phyloP scores from a whole-genome alignment of 305 asterid genomes.

The Ruellia speciosa region DNA sequence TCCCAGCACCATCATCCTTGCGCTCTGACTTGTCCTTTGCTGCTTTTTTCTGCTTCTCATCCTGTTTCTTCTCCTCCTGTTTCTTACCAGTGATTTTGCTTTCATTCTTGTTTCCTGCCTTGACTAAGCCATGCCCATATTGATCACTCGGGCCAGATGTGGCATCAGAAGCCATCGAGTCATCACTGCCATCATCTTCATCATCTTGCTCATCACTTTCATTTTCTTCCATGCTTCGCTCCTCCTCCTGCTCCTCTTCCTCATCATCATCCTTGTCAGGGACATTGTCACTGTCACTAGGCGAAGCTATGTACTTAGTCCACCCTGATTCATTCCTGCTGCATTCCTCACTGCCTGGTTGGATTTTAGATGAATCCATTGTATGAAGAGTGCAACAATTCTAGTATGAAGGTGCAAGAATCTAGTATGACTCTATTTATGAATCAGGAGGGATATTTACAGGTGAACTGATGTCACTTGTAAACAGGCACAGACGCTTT shows the following conservation, averaged over 20 bases:
- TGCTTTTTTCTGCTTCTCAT: not conserved
- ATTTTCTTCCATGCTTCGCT: not conserved
- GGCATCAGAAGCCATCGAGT: slow-evolving; percentile 2
- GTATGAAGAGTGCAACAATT: not conserved
- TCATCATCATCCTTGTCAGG: slow-evolving; percentile 6
- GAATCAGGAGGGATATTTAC: not conserved
- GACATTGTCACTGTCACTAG: not conserved
- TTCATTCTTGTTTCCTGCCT: not conserved
- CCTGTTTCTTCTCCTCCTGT: not conserved
- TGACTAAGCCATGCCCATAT: not conserved
- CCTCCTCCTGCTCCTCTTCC: not conserved
- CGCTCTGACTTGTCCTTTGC: not conserved
- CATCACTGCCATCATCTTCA: not conserved
- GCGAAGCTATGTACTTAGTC: slow-evolving; percentile 11
- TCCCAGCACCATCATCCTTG: not conserved
- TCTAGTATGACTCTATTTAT: too few relatives aligned
- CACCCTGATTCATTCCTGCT: slow-evolving; percentile 19
- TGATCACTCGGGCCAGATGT: not conserved
- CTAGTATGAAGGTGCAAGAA: too few relatives aligned
- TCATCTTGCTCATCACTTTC: not conserved
- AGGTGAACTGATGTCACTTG: not conserved
- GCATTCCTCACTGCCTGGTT: slow-evolving; percentile 8
- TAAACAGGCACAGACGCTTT: not conserved
- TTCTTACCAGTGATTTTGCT: not conserved
- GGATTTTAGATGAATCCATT: slow-evolving; percentile 11